Percentiles rank a stretch among this genome's conserved stretches.
Evolutionary conservation across 768 basidiomycete species (phyloP).

Genomic region (Gautieria morchelliformis): DNA sequence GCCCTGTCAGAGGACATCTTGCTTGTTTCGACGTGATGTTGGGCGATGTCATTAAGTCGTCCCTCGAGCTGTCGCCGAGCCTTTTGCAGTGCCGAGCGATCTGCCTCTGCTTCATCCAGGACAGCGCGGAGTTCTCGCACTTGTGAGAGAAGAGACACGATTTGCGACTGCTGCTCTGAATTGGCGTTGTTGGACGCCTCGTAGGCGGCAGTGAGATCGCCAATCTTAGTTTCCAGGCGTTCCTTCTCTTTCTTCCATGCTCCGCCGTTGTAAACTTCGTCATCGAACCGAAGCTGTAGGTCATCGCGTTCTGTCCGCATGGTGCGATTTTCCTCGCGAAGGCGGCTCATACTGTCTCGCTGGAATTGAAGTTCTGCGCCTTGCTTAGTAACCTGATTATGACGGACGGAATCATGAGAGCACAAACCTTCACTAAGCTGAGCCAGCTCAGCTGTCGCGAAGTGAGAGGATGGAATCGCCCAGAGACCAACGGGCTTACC

Average conservation of each 20-base stretch:
- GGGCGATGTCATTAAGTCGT: constrained; percentile 71
- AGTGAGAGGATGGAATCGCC: constrained; percentile 4
- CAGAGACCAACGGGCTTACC: constrained; percentile 28
- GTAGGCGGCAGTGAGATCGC: constrained; percentile 64
- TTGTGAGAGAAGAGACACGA: constrained; percentile 76
- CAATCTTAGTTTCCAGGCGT: constrained; percentile 74
- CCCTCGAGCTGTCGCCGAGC: constrained; percentile 73
- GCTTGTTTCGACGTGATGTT: constrained; percentile 60
- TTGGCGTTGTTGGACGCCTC: constrained; percentile 64
- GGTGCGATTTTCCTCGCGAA: constrained; percentile 75
- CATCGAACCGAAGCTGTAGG: constrained; percentile 63
- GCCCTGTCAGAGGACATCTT: constrained; percentile 66
- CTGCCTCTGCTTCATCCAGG: constrained; percentile 79
- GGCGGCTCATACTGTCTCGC: constrained; percentile 61
- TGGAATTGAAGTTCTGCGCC: constrained; percentile 64
- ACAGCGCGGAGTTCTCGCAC: constrained; percentile 74
- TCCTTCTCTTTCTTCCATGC: constrained; percentile 87
- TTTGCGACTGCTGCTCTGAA: constrained; percentile 75
- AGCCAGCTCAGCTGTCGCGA: constrained; percentile 53
- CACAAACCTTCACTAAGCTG: constrained; percentile 66
- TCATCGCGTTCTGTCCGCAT: constrained; percentile 68
- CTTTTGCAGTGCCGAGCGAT: constrained; percentile 68
- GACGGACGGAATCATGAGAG: background rate
- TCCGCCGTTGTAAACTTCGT: constrained; percentile 66
- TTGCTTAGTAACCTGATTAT: constrained; percentile 4